Percentiles rank a stretch among this genome's conserved stretches.
Conservation (phyloP, 2,329 filamentous ascomycete genomes). For the Byssochlamys sp. region DNA sequence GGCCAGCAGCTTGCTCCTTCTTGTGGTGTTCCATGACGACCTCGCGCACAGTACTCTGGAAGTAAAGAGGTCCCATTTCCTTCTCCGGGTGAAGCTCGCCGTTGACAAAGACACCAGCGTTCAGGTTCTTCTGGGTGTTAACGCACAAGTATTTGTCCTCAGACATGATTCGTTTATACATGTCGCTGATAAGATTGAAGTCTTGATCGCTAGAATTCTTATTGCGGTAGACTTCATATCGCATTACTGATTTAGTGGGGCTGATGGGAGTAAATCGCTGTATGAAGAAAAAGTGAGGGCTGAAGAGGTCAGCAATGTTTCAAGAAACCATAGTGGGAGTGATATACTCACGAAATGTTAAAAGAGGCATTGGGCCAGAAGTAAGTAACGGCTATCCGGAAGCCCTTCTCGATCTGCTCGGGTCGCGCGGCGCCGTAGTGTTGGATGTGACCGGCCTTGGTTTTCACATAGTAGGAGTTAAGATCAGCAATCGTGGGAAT, state of each 20-base stretch:
- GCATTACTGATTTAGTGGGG: constrained; percentile 45
- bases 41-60: background rate
- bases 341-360: too few relatives aligned
- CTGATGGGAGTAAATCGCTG: constrained; percentile 51
- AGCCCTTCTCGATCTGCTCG: too few relatives aligned
- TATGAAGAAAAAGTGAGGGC: constrained; percentile 49
- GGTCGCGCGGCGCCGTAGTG: too few relatives aligned
- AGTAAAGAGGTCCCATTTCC: constrained; percentile 39
- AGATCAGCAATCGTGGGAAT: too few relatives aligned
- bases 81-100: constrained; percentile 51
- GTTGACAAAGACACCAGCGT: constrained; percentile 50
- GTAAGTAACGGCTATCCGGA: too few relatives aligned
- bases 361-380: too few relatives aligned
- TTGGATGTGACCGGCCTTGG: too few relatives aligned
- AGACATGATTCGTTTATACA: constrained; percentile 55
- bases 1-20: constrained; percentile 2
- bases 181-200: constrained; percentile 47
- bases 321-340: too few relatives aligned
- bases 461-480: too few relatives aligned
- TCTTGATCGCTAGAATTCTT: constrained; percentile 49
- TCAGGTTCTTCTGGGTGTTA: constrained; percentile 50
- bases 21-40: background rate
- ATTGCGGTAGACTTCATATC: constrained; percentile 56
- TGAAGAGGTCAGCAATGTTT: too few relatives aligned
- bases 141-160: constrained; percentile 56